phyloP scores from a whole-genome alignment of 495 filamentous ascomycete genomes.

The Penicillium antarcticum region DNA sequence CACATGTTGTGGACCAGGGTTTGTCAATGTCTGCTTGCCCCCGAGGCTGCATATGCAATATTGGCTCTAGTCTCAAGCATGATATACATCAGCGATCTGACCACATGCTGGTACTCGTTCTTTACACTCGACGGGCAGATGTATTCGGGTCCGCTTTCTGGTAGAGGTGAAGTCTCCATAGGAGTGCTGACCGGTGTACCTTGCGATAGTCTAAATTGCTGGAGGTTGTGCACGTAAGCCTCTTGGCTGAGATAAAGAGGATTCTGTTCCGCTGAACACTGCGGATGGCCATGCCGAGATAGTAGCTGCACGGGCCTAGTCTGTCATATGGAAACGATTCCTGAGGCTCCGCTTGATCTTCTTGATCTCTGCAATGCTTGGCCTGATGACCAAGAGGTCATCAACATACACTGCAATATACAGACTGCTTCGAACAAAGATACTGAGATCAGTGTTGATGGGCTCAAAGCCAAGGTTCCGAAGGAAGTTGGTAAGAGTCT shows the following conservation, averaged over 20 bases:
- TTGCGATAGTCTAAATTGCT: conserved; percentile 3
- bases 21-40: no score
- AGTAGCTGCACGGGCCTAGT: conserved; percentile 29
- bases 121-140: not conserved
- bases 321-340: conserved; percentile 26
- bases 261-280: conserved; percentile 20
- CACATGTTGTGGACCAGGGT: no score
- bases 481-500: conserved; percentile 29
- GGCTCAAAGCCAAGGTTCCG: conserved; percentile 22
- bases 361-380: conserved; percentile 15
- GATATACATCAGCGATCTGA: conserved; percentile 22
- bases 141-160: conserved; percentile 4
- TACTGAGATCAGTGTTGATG: conserved; percentile 15
- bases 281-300: conserved; percentile 29
- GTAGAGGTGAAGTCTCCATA: conserved; percentile 5
- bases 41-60: conserved; percentile 14
- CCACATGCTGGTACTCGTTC: conserved; percentile 9
- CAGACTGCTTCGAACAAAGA: conserved; percentile 20
- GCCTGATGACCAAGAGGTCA: conserved; percentile 28
- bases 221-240: conserved; percentile 19
- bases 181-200: conserved; percentile 5
- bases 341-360: conserved; percentile 24
- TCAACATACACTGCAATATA: conserved; percentile 34
- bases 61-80: conserved; percentile 17
- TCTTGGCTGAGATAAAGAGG: conserved; percentile 16